phyloP scores from a whole-genome alignment of 2,329 filamentous ascomycete genomes.

The Polytolypa hystricis region DNA sequence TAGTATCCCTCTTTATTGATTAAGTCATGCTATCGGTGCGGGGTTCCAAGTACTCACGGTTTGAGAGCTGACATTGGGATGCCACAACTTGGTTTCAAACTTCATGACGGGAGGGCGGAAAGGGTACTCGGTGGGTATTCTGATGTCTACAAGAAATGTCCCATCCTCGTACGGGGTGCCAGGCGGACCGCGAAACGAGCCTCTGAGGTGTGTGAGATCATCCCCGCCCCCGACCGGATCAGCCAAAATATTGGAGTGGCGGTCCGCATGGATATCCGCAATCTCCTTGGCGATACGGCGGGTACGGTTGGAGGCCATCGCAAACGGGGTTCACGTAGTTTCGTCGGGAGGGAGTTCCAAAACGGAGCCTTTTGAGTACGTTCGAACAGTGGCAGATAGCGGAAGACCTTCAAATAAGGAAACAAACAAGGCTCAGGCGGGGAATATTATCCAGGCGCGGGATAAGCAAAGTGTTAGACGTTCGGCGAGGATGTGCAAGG shows the following conservation, averaged over 20 bases:
- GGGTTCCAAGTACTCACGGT: too few species aligned
- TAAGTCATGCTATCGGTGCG: too few species aligned
- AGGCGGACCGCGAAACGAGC: conserved; percentile 73
- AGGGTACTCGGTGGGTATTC: conserved; percentile 78
- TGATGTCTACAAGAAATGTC: conserved; percentile 70
- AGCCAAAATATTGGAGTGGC: conserved; percentile 64
- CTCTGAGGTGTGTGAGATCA: conserved; percentile 71
- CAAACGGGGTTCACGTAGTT: conserved; percentile 12
- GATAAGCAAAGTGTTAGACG: too few species aligned
- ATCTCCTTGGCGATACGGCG: conserved; percentile 44
- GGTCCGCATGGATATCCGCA: conserved; percentile 47
- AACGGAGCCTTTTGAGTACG: too few species aligned
- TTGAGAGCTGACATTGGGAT: conserved; percentile 90
- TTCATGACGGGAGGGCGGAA: conserved; percentile 87
- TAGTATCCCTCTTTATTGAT: too few species aligned
- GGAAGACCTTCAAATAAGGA: conserved; percentile 6
- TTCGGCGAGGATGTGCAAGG: too few species aligned
- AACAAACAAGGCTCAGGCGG: too few species aligned
- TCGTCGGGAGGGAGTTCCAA: too few species aligned
- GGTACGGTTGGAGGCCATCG: conserved; percentile 46
- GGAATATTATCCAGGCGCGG: too few species aligned
- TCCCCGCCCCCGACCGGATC: conserved; percentile 50
- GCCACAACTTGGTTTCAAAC: conserved; percentile 91
- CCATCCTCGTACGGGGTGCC: conserved; percentile 91
- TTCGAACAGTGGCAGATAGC: too few species aligned